Base-by-base conservation (phyloP, 495 filamentous ascomycete genomes). In the Acidomyces sp. region DNA sequence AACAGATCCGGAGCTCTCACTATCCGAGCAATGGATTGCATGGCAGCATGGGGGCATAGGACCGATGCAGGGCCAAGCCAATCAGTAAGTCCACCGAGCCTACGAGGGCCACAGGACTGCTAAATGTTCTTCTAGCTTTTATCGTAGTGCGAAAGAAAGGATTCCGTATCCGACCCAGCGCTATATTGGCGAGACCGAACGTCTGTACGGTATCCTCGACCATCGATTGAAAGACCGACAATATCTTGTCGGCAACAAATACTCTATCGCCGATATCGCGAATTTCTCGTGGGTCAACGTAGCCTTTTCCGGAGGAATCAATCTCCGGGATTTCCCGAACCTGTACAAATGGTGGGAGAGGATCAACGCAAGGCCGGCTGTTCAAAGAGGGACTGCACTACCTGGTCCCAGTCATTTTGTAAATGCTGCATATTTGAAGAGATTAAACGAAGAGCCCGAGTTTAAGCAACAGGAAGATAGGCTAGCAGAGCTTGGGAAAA, bases 21-120 rank as follows among this genome's bases (percentile, higher is more conserved):
- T 47, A 2, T 45, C 46, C 11, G 59, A 62, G 39, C 59, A 62
- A 49, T 62, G 59, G 59, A 53, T 62, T 30, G 55, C 59, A 11
- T 62, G 59, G 59, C 59, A 60, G 42, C 50, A 55, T 29, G 59
- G 57, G 4, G 59, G 59, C 1, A 38, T 62, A 1, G 59, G 59
- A 15, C 59, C 59, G 2, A 60, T 60, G 59, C 59, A 61, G 42
- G 57, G 55, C 1, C 55, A 61, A 35, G 53, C 54, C 2, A 61
- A 61, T 39, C 57, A 62, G 31, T 34, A 16, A 9, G 31, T 34
- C 13, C 7, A 34, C 6, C 20, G 20, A n/a, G n/a, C n/a, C n/a
- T n/a, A n/a, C n/a, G n/a, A n/a, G n/a, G n/a, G n/a, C n/a, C n/a
- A n/a, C n/a, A n/a, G n/a, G n/a, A n/a, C n/a, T 34, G 31, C 9